Conservation (phyloP, 306 rosid genomes). For the Geum urbanum region DNA sequence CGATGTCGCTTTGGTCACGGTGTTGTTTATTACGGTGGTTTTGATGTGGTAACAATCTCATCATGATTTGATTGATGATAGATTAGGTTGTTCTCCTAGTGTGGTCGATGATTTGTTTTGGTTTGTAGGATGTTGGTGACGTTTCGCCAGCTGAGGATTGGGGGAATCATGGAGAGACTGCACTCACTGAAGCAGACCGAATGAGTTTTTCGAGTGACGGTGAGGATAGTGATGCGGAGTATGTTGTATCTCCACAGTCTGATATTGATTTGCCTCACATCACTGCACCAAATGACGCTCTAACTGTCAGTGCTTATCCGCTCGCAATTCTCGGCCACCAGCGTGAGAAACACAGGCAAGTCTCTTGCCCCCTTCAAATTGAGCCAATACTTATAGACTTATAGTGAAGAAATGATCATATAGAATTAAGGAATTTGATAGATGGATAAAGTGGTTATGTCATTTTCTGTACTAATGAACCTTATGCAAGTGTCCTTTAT, state of each 20-base stretch:
- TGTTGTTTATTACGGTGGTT: constrained; percentile 35
- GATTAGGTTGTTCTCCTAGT: too few relatives aligned
- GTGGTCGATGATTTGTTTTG: constrained; percentile 7
- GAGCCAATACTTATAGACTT: too few relatives aligned
- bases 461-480: too few relatives aligned
- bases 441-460: too few relatives aligned
- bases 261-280: constrained; percentile 76
- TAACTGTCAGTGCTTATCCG: constrained; percentile 63
- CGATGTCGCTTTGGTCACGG: constrained; percentile 22
- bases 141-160: too few relatives aligned
- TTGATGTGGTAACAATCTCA: constrained; percentile 49
- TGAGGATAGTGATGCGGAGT: too few relatives aligned
- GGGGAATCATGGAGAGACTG: too few relatives aligned
- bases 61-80: neutral
- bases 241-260: constrained; percentile 43
- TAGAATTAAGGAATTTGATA: too few relatives aligned
- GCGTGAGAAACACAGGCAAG: constrained; percentile 64
- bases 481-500: too few relatives aligned
- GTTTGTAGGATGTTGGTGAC: constrained; percentile 58
- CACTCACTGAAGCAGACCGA: too few relatives aligned
- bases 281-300: constrained; percentile 47
- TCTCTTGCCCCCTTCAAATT: constrained; percentile 17
- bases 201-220: too few relatives aligned
- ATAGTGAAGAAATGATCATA: too few relatives aligned
- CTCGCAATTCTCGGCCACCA: constrained; percentile 59